Evolutionary conservation across 805 yeast species (phyloP).

Genomic region (Starmerella ratchasimensis): DNA sequence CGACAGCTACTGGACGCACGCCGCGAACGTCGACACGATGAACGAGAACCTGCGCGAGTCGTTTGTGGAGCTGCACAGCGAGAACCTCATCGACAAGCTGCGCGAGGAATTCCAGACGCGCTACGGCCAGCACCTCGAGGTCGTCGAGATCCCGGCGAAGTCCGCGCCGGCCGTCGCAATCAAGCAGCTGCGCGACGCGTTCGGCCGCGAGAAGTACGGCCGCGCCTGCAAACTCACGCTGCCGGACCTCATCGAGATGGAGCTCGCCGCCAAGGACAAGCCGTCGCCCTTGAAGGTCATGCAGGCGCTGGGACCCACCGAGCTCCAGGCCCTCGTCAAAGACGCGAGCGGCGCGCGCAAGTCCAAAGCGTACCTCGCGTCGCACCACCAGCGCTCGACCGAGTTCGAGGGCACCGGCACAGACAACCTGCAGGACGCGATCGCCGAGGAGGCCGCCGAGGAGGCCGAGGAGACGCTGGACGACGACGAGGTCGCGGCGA

Average conservation of each 20-base stretch:
- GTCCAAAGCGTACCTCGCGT: neutral
- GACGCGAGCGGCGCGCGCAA: conserved; percentile 15
- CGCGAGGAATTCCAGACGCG: conserved; percentile 70
- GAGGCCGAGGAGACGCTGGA: conserved; percentile 24
- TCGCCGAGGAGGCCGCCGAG: conserved; percentile 19
- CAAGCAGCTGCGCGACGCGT: conserved; percentile 34
- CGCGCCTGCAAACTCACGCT: conserved; percentile 34
- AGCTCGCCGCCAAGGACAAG: conserved; percentile 40
- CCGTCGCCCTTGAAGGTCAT: conserved; percentile 52
- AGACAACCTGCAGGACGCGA: conserved; percentile 16
- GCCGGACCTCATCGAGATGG: conserved; percentile 62
- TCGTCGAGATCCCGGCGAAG: conserved; percentile 39
- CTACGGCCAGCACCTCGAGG: conserved; percentile 56
- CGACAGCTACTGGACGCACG: conserved; percentile 98
- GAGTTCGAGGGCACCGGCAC: conserved; percentile 26
- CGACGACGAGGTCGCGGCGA: neutral
- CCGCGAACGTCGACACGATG: conserved; percentile 65
- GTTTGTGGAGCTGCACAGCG: conserved; percentile 64
- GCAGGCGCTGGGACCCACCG: conserved; percentile 17
- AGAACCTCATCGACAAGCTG: conserved; percentile 55
- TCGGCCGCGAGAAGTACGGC: conserved; percentile 28
- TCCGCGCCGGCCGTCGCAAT: conserved; percentile 42
- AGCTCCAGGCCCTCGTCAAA: conserved; percentile 25
- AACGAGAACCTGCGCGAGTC: conserved; percentile 57
- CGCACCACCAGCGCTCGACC: conserved; percentile 22